phyloP scores from a whole-genome alignment of 169 alveolate species.

The Eimeria acervulina region DNA sequence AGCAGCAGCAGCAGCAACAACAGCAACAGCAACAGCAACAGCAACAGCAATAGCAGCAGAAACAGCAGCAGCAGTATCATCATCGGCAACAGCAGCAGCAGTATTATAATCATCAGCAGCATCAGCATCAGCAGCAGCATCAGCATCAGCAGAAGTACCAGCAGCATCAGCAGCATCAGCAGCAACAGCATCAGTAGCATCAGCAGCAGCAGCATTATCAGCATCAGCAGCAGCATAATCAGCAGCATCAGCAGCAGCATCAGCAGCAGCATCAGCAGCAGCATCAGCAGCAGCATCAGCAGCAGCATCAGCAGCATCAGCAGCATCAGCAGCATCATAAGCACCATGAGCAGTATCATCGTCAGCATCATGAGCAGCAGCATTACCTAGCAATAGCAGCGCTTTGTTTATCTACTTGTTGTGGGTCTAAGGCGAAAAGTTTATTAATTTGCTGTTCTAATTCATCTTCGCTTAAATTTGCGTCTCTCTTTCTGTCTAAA shows the following conservation, averaged over 20 bases:
- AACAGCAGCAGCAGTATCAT: neutral
- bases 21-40: slow-evolving; percentile 6
- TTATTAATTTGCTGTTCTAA: neutral
- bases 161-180: too few relatives aligned
- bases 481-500: neutral
- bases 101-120: neutral
- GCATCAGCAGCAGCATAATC: neutral
- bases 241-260: neutral
- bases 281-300: too few relatives aligned
- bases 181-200: neutral
- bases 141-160: too few relatives aligned
- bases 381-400: slow-evolving; percentile 50
- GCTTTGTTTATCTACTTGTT: slow-evolving; percentile 11
- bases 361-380: slow-evolving; percentile 14
- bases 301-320: neutral
- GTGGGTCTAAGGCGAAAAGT: slow-evolving; percentile 18
- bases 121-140: too few relatives aligned
- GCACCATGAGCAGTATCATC: neutral
- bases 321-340: neutral
- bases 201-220: neutral
- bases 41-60: neutral
- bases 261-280: too few relatives aligned
- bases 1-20: slow-evolving; percentile 28
- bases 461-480: neutral
- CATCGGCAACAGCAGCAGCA: neutral